These are phyloP conservation scores for Musa beccarii DNA, from an alignment of 176 grass and related monocot species.

Conservation along the genomic window DNA sequence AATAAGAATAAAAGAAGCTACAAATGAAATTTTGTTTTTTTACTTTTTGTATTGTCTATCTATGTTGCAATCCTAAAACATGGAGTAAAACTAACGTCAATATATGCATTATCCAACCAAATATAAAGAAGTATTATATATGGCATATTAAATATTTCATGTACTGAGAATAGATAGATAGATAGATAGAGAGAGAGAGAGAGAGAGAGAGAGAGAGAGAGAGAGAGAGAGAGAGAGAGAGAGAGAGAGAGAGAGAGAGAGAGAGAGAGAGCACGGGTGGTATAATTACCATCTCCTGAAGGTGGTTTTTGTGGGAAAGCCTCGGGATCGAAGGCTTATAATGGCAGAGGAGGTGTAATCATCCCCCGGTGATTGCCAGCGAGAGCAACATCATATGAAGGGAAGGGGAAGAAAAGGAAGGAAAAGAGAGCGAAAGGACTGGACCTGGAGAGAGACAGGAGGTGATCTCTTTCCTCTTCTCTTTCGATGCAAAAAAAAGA, in stretches of 20 bases:
- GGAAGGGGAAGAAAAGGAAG: background rate
- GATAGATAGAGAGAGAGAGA: background rate
- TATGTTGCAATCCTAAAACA: background rate
- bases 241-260: background rate
- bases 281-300: slow-evolving; percentile 19
- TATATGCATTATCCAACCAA: slow-evolving; percentile 1
- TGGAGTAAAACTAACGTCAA: slow-evolving; percentile 8
- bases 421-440: background rate
- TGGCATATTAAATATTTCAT: slow-evolving; percentile 30
- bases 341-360: slow-evolving; percentile 18
- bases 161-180: slow-evolving; percentile 22
- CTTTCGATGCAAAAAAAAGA: background rate
- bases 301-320: slow-evolving; percentile 19
- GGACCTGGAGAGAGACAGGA: no score
- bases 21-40: no score
- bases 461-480: background rate
- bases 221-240: background rate
- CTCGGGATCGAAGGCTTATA: slow-evolving; percentile 28
- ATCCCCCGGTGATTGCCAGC: slow-evolving; percentile 35
- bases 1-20: no score
- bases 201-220: slow-evolving; percentile 5
- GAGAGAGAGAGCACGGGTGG: background rate
- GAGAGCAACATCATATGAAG: slow-evolving; percentile 7
- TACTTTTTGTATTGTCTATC: background rate
- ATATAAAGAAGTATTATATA: slow-evolving; percentile 8